Evolutionary conservation across 2,329 filamentous ascomycete species (phyloP).

Genomic region (Fusarium fracticaudum): DNA sequence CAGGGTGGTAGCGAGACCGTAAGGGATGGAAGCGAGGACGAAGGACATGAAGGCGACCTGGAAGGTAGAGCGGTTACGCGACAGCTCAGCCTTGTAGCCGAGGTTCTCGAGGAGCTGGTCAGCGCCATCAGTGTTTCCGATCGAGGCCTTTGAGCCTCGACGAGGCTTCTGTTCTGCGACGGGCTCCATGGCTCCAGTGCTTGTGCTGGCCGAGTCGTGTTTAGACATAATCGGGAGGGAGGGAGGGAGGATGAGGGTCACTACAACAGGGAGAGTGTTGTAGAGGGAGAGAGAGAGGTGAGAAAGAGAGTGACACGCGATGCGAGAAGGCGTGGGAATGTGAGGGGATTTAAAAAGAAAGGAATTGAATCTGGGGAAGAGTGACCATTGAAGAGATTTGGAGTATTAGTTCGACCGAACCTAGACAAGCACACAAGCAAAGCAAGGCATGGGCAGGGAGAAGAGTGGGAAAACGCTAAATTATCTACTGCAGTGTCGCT

Average conservation of each 20-base stretch:
- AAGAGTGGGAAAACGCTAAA: background rate
- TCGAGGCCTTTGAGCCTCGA: slow-evolving; percentile 38
- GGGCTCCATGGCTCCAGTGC: slow-evolving; percentile 29
- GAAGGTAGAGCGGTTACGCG: no score
- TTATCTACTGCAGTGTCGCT: slow-evolving; percentile 6
- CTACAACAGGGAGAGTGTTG: background rate
- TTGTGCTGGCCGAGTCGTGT: slow-evolving; percentile 34
- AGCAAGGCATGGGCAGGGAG: background rate
- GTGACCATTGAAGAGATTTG: slow-evolving; percentile 22
- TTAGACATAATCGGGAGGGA: slow-evolving; percentile 26
- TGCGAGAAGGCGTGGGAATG: background rate
- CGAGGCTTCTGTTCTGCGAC: slow-evolving; percentile 42
- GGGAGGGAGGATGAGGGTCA: background rate
- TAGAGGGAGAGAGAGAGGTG: background rate
- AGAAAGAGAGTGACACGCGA: background rate
- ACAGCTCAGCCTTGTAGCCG: no score
- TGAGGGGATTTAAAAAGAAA: slow-evolving; percentile 23
- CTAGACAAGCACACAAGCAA: background rate
- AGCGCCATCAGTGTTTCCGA: slow-evolving; percentile 54
- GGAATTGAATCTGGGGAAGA: slow-evolving; percentile 25
- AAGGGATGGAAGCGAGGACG: no score
- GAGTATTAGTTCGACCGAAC: background rate
- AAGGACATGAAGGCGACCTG: no score
- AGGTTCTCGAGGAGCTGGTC: slow-evolving; percentile 3
- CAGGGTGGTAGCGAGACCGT: no score